These are phyloP conservation scores for Orychophragmus violaceus DNA, from an alignment of 345 rosid species.

Conservation along the genomic window DNA sequence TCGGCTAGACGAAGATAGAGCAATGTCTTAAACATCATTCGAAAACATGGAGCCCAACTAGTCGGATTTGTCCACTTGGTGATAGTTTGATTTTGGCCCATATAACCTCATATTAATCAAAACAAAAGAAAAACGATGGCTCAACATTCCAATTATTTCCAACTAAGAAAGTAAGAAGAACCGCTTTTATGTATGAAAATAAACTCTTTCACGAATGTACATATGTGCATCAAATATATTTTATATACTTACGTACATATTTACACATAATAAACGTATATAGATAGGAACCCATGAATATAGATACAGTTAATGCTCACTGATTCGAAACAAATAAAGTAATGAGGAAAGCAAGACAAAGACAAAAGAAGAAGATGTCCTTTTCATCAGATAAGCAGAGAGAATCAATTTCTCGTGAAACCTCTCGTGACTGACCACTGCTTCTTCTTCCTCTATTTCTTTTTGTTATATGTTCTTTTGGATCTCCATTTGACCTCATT, in stretches of 20 bases:
- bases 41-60: too few species aligned
- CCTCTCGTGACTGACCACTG: constrained; percentile 31
- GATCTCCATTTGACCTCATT: constrained; percentile 23
- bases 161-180: too few species aligned
- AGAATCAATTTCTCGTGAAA: constrained; percentile 26
- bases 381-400: constrained; percentile 12
- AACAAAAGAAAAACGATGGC: too few species aligned
- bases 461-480: constrained; percentile 15
- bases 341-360: constrained; percentile 5
- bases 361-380: constrained; percentile 26
- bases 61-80: too few species aligned
- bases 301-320: background rate
- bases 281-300: constrained; percentile 14
- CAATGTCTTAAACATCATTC: too few species aligned
- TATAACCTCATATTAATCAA: too few species aligned
- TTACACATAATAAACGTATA: background rate
- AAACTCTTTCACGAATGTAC: too few species aligned
- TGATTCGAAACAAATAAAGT: background rate
- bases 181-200: too few species aligned
- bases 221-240: too few species aligned
- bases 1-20: too few species aligned
- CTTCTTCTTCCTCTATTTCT: constrained; percentile 16
- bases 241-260: background rate
- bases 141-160: too few species aligned
- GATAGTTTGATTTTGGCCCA: too few species aligned